phyloP scores from a whole-genome alignment of 257 asterid genomes.

The Solanum ossicruentum region DNA sequence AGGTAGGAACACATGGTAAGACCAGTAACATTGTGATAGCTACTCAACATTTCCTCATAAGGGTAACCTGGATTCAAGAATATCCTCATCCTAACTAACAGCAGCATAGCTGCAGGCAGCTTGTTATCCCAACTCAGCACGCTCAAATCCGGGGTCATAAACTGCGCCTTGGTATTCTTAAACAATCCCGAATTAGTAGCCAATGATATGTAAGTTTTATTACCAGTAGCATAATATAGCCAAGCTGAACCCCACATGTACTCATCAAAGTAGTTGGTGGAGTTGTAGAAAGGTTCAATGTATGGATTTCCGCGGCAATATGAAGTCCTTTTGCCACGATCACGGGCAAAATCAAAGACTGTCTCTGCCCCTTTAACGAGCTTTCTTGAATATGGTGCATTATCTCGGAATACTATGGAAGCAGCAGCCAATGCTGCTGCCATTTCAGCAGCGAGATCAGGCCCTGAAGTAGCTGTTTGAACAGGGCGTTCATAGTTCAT shows the following conservation, averaged over 20 bases:
- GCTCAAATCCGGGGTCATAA: constrained; percentile 42
- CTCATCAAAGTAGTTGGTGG: constrained; percentile 64
- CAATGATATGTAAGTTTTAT: constrained; percentile 26
- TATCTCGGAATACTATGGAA: constrained; percentile 68
- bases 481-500: constrained; percentile 55
- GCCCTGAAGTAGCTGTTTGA: constrained; percentile 33
- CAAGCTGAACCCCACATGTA: constrained; percentile 77
- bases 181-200: constrained; percentile 48
- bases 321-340: constrained; percentile 12
- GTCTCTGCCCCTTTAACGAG: constrained; percentile 48
- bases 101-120: constrained; percentile 76
- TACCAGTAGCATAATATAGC: constrained; percentile 84
- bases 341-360: constrained; percentile 47
- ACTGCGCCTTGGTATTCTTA: constrained; percentile 19
- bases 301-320: constrained; percentile 44
- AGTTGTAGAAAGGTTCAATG: constrained; percentile 64
- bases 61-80: constrained; percentile 81
- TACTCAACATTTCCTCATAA: constrained; percentile 62
- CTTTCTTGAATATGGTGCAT: constrained; percentile 30
- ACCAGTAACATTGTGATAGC: constrained; percentile 52
- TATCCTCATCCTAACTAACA: constrained; percentile 52
- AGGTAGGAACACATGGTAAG: constrained; percentile 85
- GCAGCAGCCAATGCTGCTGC: constrained; percentile 84
- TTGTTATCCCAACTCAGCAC: constrained; percentile 88
- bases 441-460: constrained; percentile 80